Conservation (phyloP, 2,329 filamentous ascomycete genomes). For the Lachnellula cervina region DNA sequence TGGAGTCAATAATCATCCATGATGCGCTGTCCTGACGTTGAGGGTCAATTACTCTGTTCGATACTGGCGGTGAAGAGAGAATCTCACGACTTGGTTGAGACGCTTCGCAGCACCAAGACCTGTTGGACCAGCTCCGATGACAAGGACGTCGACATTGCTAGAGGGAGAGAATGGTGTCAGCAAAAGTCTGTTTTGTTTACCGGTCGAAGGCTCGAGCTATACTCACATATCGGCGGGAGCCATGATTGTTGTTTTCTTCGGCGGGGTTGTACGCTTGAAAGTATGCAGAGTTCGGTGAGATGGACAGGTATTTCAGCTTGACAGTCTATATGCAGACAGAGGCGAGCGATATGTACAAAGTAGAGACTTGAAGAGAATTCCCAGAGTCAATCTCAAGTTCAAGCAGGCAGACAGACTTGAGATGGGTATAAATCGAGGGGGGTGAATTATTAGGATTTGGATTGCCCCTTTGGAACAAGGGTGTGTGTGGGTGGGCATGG, state of each 20-base stretch:
- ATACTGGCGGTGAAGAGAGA: constrained; percentile 14
- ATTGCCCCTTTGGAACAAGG: no score
- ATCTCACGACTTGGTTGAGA: constrained; percentile 80
- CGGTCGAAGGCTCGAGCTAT: neutral
- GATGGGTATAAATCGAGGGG: no score
- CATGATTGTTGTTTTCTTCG: constrained; percentile 7
- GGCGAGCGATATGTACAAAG: neutral
- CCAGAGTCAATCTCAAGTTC: no score
- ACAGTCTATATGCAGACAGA: neutral
- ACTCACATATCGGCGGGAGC: constrained; percentile 22
- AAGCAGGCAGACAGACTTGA: no score
- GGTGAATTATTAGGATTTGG: no score
- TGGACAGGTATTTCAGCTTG: neutral
- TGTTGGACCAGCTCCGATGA: constrained; percentile 96
- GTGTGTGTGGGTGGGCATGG: no score
- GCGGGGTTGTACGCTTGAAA: neutral
- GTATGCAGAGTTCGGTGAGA: neutral
- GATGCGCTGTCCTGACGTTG: constrained; percentile 71
- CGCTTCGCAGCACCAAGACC: constrained; percentile 97
- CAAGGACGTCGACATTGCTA: constrained; percentile 87
- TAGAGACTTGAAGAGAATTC: no score
- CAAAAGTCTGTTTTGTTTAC: neutral
- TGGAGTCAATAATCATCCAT: constrained; percentile 93
- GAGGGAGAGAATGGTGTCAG: constrained; percentile 8
- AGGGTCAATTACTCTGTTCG: constrained; percentile 13